These are phyloP conservation scores for Starmerella scarabaei DNA, from an alignment of 805 yeast genomes.

Conservation along the genomic window DNA sequence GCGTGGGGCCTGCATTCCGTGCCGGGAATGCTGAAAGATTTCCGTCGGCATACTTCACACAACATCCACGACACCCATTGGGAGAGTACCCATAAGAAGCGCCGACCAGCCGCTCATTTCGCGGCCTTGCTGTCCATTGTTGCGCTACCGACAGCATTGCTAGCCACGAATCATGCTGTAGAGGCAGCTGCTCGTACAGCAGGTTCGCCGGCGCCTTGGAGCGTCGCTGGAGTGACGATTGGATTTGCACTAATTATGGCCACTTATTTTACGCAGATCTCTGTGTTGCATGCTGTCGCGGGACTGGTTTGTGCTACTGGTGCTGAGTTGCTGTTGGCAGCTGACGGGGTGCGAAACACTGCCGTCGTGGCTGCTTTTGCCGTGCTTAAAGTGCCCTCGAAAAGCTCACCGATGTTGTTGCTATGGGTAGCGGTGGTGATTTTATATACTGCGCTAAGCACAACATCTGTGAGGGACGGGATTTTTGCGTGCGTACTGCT, in stretches of 20 bases:
- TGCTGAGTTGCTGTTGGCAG: conserved; percentile 8
- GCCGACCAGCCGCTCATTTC: not conserved
- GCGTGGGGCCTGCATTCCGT: conserved; percentile 29
- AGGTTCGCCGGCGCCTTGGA: not conserved
- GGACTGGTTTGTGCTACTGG: conserved; percentile 5
- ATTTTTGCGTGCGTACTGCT: not conserved
- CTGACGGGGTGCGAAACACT: conserved; percentile 5
- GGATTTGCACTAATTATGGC: conserved; percentile 7
- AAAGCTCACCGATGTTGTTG: not conserved
- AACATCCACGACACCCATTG: not conserved
- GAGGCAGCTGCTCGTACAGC: conserved; percentile 1
- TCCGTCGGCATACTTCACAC: conserved; percentile 28
- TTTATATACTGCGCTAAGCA: not conserved
- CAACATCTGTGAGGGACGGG: not conserved
- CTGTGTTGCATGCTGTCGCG: not conserved
- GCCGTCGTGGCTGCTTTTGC: conserved; percentile 7
- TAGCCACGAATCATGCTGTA: conserved; percentile 8
- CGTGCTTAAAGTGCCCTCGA: conserved; percentile 8
- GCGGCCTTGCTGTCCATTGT: not conserved
- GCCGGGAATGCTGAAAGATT: conserved; percentile 27
- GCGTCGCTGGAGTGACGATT: conserved; percentile 6
- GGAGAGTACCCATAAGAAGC: not conserved
- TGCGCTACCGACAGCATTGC: conserved; percentile 8
- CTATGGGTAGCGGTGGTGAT: not conserved
- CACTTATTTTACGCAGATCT: not conserved